A percentile compares a stretch with the other conserved stretches of the same genome.
Evolutionary conservation across 352 stramenopile genomes (phyloP).

Genomic region (Phytophthora cryptogea): DNA sequence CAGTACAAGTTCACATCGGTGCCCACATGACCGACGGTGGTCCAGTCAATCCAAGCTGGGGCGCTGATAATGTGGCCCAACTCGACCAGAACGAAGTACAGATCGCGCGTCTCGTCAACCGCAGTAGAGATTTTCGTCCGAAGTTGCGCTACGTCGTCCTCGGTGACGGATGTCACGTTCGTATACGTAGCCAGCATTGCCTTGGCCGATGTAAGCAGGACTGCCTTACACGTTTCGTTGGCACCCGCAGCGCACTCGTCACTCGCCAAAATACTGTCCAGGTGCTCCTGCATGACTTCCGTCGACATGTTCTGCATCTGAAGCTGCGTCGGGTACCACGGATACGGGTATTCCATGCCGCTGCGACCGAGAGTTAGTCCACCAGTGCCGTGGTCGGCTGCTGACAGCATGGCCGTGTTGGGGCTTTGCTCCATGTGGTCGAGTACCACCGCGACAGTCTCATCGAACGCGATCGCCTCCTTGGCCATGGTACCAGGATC

Average conservation of each 20-base stretch:
- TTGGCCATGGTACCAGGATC: constrained; percentile 70
- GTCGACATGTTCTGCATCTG: constrained; percentile 66
- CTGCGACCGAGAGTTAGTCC: constrained; percentile 57
- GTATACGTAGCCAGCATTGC: constrained; percentile 57
- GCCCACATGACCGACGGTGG: constrained; percentile 65
- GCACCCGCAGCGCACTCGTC: constrained; percentile 37
- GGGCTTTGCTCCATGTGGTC: constrained; percentile 51
- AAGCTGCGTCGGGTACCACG: constrained; percentile 52
- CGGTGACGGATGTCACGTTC: constrained; percentile 50
- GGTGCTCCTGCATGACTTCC: constrained; percentile 51
- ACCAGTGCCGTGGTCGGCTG: constrained; percentile 67
- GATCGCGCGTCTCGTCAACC: constrained; percentile 47
- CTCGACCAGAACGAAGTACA: constrained; percentile 55
- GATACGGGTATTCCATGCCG: constrained; percentile 40
- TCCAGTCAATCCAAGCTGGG: constrained; percentile 58
- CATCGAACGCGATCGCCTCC: constrained; percentile 73
- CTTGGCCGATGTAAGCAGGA: constrained; percentile 41
- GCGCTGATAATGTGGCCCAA: constrained; percentile 58
- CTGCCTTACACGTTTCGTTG: constrained; percentile 53
- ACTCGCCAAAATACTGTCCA: constrained; percentile 38
- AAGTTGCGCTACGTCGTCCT: constrained; percentile 31
- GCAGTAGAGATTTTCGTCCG: constrained; percentile 42
- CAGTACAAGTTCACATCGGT: constrained; percentile 80
- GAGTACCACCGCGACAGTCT: constrained; percentile 67
- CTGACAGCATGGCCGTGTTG: constrained; percentile 64